Conservation (phyloP, 2,329 filamentous ascomycete genomes). For the Diaporthe citriasiana region DNA sequence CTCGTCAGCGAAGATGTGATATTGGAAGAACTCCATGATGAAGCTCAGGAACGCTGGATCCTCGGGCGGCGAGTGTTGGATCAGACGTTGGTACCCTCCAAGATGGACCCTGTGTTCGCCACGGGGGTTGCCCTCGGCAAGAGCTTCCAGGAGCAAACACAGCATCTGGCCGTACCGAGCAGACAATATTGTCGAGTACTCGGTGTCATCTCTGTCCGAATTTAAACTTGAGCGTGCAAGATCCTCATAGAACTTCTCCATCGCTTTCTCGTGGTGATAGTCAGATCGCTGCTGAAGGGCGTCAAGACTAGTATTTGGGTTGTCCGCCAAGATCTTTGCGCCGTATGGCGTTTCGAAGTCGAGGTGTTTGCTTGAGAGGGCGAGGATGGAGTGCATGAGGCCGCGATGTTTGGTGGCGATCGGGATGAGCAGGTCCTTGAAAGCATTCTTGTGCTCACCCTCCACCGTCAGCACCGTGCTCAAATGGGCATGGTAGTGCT, state of each 20-base stretch:
- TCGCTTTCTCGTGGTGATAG: constrained; percentile 69
- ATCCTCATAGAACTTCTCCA: constrained; percentile 65
- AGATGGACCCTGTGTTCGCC: constrained; percentile 87
- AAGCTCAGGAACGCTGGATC: constrained; percentile 76
- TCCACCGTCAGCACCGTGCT: constrained; percentile 87
- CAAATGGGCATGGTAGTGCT: constrained; percentile 85
- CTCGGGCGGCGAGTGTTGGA: constrained; percentile 72
- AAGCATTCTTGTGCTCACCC: constrained; percentile 84
- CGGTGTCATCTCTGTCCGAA: constrained; percentile 58
- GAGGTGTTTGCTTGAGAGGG: constrained; percentile 84
- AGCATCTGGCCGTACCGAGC: constrained; percentile 75
- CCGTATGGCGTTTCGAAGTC: constrained; percentile 72
- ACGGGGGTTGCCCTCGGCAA: constrained; percentile 67
- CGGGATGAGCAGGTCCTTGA: constrained; percentile 85
- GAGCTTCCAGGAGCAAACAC: constrained; percentile 70
- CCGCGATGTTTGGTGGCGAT: constrained; percentile 85
- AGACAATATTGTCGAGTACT: constrained; percentile 63
- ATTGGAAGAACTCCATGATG: constrained; percentile 86
- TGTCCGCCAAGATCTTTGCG: constrained; percentile 64
- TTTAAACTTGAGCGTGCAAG: constrained; percentile 53
- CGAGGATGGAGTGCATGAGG: constrained; percentile 91
- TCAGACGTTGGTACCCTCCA: constrained; percentile 79
- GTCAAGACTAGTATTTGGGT: constrained; percentile 61
- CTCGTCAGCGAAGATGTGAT: constrained; percentile 79
- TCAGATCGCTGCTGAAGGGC: constrained; percentile 65